phyloP scores from a whole-genome alignment of 2,329 filamentous ascomycete genomes.

The Trichoderma sp. region DNA sequence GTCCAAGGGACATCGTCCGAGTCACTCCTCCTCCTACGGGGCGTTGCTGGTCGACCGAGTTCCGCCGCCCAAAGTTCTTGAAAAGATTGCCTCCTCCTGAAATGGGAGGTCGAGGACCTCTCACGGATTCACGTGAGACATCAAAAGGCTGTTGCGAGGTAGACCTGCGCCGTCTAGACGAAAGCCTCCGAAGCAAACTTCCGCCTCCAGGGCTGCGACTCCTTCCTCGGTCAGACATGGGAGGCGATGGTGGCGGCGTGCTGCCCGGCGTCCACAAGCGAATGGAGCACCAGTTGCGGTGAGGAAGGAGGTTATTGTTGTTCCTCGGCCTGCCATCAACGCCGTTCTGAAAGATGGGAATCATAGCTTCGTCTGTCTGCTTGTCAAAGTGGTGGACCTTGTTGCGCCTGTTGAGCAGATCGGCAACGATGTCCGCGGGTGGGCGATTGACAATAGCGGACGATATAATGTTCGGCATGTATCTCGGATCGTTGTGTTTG shows the following conservation, averaged over 20 bases:
- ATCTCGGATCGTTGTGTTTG: conserved; percentile 91
- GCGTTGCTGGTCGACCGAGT: conserved; percentile 42
- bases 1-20: conserved; percentile 65
- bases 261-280: conserved; percentile 77
- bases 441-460: conserved; percentile 94
- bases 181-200: conserved; percentile 53
- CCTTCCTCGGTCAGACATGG: conserved; percentile 51
- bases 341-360: conserved; percentile 86
- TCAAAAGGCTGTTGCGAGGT: conserved; percentile 44
- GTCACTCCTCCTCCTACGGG: conserved; percentile 49
- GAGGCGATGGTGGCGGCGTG: conserved; percentile 73
- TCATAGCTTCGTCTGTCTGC: conserved; percentile 92
- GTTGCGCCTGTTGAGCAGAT: conserved; percentile 92
- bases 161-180: conserved; percentile 42
- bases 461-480: conserved; percentile 95
- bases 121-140: conserved; percentile 42
- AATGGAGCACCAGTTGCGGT: conserved; percentile 96
- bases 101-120: conserved; percentile 54
- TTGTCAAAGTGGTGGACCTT: conserved; percentile 73
- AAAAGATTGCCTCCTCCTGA: conserved; percentile 52
- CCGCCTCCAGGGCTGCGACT: conserved; percentile 46
- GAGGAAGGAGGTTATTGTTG: conserved; percentile 85
- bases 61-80: conserved; percentile 49
- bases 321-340: conserved; percentile 88
- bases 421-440: conserved; percentile 83